phyloP scores from a whole-genome alignment of 495 filamentous ascomycete genomes.

The Talaromyces trachyspermus region DNA sequence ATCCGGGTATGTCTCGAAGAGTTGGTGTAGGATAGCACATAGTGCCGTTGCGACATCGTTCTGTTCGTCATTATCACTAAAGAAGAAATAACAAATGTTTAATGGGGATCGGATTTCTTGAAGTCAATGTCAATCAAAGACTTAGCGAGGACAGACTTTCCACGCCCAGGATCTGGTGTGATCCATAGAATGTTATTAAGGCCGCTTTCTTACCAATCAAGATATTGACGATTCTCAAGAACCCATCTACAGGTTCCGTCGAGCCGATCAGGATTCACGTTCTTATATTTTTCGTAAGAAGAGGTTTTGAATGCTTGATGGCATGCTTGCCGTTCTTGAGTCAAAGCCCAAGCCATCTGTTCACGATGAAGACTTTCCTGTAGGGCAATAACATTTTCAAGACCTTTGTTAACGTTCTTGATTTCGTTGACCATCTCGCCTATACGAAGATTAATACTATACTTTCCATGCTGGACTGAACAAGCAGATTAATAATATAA shows the following conservation, averaged over 20 bases:
- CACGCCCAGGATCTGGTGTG: slow-evolving; percentile 36
- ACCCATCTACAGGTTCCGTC: slow-evolving; percentile 33
- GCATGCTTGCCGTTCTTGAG: slow-evolving; percentile 17
- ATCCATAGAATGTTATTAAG: slow-evolving; percentile 21
- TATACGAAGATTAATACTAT: slow-evolving; percentile 10
- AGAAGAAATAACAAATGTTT: slow-evolving; percentile 27
- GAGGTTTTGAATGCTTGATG: slow-evolving; percentile 19
- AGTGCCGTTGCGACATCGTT: slow-evolving; percentile 18
- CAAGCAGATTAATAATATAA: too few species aligned
- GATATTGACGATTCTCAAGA: slow-evolving; percentile 15
- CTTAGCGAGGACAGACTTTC: slow-evolving; percentile 32
- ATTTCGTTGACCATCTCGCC: slow-evolving; percentile 20
- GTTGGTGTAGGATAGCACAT: slow-evolving; percentile 27
- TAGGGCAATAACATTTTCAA: slow-evolving; percentile 13
- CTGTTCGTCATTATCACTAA: slow-evolving; percentile 23
- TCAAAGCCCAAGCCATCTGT: slow-evolving; percentile 9
- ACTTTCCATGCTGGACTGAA: neutral
- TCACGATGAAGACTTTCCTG: slow-evolving; percentile 12
- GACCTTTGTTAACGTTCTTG: slow-evolving; percentile 20
- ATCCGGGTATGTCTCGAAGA: slow-evolving; percentile 15
- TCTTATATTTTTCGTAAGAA: slow-evolving; percentile 21
- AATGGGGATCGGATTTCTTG: neutral
- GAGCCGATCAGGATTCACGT: slow-evolving; percentile 18
- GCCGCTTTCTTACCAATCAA: slow-evolving; percentile 14
- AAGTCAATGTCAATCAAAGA: slow-evolving; percentile 24